Evolutionary conservation across 2,329 filamentous ascomycete genomes (phyloP), one percentile per base, ranked within the genome.

Genomic region (Exophiala aquamarina): DNA sequence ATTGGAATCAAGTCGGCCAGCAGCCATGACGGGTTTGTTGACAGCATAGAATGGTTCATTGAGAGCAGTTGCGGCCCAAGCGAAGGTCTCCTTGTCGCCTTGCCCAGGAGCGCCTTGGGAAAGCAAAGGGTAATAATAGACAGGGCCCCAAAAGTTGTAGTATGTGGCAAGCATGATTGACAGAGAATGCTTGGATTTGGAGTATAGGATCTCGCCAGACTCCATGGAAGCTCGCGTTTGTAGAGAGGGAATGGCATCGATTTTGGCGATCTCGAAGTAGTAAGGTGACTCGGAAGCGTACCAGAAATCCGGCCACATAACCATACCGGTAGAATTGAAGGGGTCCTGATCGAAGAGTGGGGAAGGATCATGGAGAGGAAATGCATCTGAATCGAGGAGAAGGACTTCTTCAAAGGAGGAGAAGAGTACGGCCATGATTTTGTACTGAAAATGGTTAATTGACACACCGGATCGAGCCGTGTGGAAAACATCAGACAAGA

Each of bases 61-160:
- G n/a, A 74, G 59, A 7, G 65, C 70, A n/a, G 69, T 55, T 5
- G 73, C 72, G 1, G 71, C 73, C 40, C 68, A 68, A 8, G 71
- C 52, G 46, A 75, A 75, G 0, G 72, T 77, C 50, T 77, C 73
- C 57, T 75, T 75, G 60, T 76, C 73, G 18, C 73, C 73, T 48
- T 72, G 63, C 18, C 71, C 72, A 8, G 61, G 59, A 1, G 65
- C 65, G 26, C 67, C 67, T 59, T 76, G 74, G 18, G 66, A 71
- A 20, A 74, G 61, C 3, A 79, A 59, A 0, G 69, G 69, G 55
- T 78, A 80, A 62, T 74, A 81, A 58, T 70, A 69, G 13, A 65
- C 60, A 1, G 76, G 74, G 0, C 77, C 77, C 61, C 75, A 74
- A 59, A 73, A 73, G 63, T 79, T 80, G 66, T 80, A 80, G 61